Conservation (phyloP, 1,139 yeast species). For the Pichia cactophila region DNA sequence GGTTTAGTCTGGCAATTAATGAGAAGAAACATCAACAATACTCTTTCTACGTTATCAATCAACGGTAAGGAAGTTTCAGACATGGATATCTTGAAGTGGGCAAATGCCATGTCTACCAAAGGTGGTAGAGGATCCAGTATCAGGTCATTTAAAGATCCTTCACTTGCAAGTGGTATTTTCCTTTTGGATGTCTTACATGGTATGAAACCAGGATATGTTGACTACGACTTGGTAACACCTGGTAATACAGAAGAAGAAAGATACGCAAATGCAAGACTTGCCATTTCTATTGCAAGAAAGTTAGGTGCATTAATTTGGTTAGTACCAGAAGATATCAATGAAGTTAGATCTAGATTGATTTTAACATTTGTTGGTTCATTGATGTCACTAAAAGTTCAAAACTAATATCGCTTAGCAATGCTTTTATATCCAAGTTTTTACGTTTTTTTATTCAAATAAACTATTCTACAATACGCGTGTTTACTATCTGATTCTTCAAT, state of each 20-base stretch:
- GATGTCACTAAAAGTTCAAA: slow-evolving; percentile 48
- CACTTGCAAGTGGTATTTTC: slow-evolving; percentile 70
- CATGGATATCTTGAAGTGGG: slow-evolving; percentile 87
- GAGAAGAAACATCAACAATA: slow-evolving; percentile 89
- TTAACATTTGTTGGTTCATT: slow-evolving; percentile 92
- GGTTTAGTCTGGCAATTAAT: slow-evolving; percentile 99
- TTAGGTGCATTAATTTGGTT: slow-evolving; percentile 97
- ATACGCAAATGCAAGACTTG: slow-evolving; percentile 92
- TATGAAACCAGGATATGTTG: slow-evolving; percentile 94
- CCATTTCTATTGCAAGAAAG: slow-evolving; percentile 96
- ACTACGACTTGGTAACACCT: slow-evolving; percentile 79
- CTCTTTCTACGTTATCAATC: slow-evolving; percentile 65
- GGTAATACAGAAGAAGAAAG: slow-evolving; percentile 76
- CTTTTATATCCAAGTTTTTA: no score
- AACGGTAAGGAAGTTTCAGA: slow-evolving; percentile 74
- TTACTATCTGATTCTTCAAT: slow-evolving; percentile 62
- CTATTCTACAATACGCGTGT: slow-evolving; percentile 31
- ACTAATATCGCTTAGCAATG: background rate
- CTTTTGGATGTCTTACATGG: slow-evolving; percentile 87
- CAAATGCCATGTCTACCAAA: slow-evolving; percentile 72
- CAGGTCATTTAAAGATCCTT: slow-evolving; percentile 79
- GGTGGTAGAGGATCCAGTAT: slow-evolving; percentile 70
- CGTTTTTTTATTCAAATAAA: background rate
- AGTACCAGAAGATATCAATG: slow-evolving; percentile 98
- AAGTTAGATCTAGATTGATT: slow-evolving; percentile 88